These are phyloP conservation scores for Fraxinus paxiana DNA, from an alignment of 305 asterid species.

Conservation along the genomic window DNA sequence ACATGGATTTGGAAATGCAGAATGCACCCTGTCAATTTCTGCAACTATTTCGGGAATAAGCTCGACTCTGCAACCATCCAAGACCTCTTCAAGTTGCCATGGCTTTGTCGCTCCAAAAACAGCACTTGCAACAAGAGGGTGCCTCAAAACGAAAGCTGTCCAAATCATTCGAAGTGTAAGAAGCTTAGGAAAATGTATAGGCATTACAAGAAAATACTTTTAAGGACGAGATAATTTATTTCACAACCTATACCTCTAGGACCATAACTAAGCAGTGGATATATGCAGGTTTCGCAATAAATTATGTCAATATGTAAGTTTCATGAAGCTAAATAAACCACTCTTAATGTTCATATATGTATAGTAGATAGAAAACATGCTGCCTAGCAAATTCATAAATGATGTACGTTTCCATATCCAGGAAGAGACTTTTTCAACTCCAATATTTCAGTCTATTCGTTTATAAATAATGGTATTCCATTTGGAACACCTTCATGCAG, in stretches of 20 bases:
- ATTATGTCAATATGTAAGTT: background rate
- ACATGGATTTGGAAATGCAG: constrained; percentile 61
- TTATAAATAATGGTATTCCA: background rate
- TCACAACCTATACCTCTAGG: constrained; percentile 8
- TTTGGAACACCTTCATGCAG: background rate
- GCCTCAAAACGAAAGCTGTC: constrained; percentile 70
- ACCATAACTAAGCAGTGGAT: background rate
- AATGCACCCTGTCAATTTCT: constrained; percentile 24
- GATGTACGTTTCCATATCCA: background rate
- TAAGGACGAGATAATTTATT: background rate
- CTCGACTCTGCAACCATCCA: constrained; percentile 50
- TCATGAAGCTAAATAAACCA: constrained; percentile 9
- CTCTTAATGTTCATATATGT: background rate
- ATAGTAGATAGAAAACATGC: background rate
- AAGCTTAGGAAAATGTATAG: background rate
- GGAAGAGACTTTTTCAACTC: background rate
- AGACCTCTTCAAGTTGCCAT: constrained; percentile 70
- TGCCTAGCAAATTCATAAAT: background rate
- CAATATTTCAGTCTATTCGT: background rate
- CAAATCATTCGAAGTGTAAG: constrained; percentile 11
- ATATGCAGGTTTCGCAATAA: background rate
- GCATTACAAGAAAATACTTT: background rate
- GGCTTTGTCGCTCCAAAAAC: constrained; percentile 71
- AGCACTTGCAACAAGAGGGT: constrained; percentile 72
- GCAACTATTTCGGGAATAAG: constrained; percentile 52